Evolutionary conservation across 2,329 filamentous ascomycete genomes (phyloP), one percentile per base, ranked within the genome.

Genomic region (Akanthomyces muscarius): DNA sequence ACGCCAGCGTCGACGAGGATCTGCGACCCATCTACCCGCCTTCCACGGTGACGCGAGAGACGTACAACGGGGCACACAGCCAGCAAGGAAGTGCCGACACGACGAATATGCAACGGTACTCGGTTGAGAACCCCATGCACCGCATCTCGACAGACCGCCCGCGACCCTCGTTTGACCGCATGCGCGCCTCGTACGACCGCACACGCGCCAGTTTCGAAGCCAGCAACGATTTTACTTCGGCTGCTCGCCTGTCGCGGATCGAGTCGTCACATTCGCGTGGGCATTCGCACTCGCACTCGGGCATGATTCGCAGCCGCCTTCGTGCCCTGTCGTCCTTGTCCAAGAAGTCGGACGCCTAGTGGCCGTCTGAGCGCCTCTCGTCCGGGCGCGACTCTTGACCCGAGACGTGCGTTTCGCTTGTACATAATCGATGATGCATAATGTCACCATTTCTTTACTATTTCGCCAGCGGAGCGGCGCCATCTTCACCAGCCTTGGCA

Each of bases 21-120:
- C 84, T 91, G 74, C 86, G 92, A 68, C 93, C 93, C 38, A 96
- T 98, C 70, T 98, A 98, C 76, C 91, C 94, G 56, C 92, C 94
- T 16, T 96, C 93, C 60, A 87, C 94, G 69, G 89, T 91, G 55
- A 94, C 91, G 18, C 84, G 86, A 52, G 86, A 86, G 51, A 94
- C 75, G 25, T 89, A 95, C 73, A 94, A 87, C 66, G 56, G 56
- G 45, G 81, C 92, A 67, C 88, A 89, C 57, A 95, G 91, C 70
- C 91, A 96, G 72, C 96, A 94, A 69, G 92, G 92, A 65, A 97
- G 93, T 77, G 93, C 97, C 75, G 94, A 92, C 65, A 97, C 95
- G 56, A 93, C 96, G 13, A 44, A 53, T 28, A 79, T 83, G 56
- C 85, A 86, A 69, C 83, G 87, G 65, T 78, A 81, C 68, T 88